Conservation (phyloP, 1,284 basidiomycete species). For the Volvariella volvacea region DNA sequence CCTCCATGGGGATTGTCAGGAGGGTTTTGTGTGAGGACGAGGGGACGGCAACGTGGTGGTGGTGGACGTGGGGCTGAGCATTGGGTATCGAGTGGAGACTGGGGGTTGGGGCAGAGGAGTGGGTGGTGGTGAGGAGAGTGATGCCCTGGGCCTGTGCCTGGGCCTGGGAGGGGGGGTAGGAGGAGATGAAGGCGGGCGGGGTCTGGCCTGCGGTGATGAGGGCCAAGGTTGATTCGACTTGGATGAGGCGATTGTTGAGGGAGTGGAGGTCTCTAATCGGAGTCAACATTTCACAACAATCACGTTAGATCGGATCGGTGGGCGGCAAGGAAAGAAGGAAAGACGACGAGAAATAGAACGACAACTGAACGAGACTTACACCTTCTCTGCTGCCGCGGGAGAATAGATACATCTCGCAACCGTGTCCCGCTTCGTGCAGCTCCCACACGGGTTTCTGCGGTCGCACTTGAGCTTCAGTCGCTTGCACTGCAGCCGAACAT, state of each 20-base stretch:
- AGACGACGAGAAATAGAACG: slow-evolving; percentile 2
- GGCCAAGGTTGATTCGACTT: slow-evolving; percentile 43
- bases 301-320: not conserved
- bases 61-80: slow-evolving; percentile 9
- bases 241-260: slow-evolving; percentile 68
- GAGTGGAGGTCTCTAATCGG: slow-evolving; percentile 63
- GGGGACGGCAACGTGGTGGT: slow-evolving; percentile 21
- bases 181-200: slow-evolving; percentile 28
- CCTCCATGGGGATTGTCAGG: slow-evolving; percentile 48
- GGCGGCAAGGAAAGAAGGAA: slow-evolving; percentile 1
- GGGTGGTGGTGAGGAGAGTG: not conserved
- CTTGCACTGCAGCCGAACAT: slow-evolving; percentile 79
- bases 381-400: slow-evolving; percentile 75
- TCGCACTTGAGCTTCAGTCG: slow-evolving; percentile 79
- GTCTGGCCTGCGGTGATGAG: slow-evolving; percentile 39
- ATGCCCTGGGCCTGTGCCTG: not conserved
- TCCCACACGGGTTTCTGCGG: slow-evolving; percentile 64
- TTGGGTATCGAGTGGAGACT: not conserved
- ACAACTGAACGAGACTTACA: slow-evolving; percentile 36
- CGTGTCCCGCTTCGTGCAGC: slow-evolving; percentile 72
- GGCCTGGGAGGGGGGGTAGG: slow-evolving; percentile 11
- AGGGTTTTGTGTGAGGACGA: slow-evolving; percentile 39
- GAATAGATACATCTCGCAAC: slow-evolving; percentile 68
- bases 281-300: not conserved
- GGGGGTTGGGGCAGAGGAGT: not conserved